Conservation (phyloP, 2,329 filamentous ascomycete genomes). For the Apiospora arundinis region DNA sequence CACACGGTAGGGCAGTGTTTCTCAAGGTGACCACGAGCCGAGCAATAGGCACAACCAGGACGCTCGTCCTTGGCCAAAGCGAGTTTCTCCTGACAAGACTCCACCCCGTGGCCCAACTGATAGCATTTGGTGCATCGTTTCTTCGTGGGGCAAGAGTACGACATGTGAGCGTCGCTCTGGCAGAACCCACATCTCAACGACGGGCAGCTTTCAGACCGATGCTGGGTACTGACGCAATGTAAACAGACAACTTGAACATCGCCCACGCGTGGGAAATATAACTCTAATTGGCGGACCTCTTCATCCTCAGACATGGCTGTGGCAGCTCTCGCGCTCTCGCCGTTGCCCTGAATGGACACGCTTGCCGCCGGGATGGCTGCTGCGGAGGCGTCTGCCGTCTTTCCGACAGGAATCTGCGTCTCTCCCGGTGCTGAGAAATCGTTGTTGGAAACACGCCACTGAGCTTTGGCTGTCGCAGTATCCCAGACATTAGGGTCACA, state of each 20-base stretch:
- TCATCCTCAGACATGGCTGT: constrained; percentile 31
- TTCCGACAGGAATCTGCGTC: not conserved
- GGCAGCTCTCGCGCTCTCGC: not conserved
- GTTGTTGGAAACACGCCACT: not conserved
- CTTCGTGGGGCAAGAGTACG: constrained; percentile 56
- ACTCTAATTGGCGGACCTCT: constrained; percentile 47
- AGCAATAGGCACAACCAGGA: constrained; percentile 67
- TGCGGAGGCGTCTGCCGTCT: not conserved
- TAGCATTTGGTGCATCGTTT: constrained; percentile 65
- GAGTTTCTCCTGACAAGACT: constrained; percentile 63
- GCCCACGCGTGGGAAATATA: constrained; percentile 59
- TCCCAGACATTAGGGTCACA: not conserved
- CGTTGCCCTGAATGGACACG: not conserved
- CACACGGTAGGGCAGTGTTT: constrained; percentile 65
- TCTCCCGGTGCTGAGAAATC: constrained; percentile 15
- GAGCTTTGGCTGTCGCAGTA: not conserved
- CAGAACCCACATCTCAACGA: constrained; percentile 56
- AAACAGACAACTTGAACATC: constrained; percentile 55
- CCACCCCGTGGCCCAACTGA: constrained; percentile 63
- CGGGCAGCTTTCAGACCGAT: constrained; percentile 53
- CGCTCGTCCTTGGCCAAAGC: constrained; percentile 57
- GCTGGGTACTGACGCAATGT: constrained; percentile 56
- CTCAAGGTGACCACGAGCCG: constrained; percentile 62
- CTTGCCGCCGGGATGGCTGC: not conserved
- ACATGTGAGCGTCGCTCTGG: constrained; percentile 51